Base-by-base conservation (phyloP, 306 rosid species). In the Ziziphus jujuba region DNA sequence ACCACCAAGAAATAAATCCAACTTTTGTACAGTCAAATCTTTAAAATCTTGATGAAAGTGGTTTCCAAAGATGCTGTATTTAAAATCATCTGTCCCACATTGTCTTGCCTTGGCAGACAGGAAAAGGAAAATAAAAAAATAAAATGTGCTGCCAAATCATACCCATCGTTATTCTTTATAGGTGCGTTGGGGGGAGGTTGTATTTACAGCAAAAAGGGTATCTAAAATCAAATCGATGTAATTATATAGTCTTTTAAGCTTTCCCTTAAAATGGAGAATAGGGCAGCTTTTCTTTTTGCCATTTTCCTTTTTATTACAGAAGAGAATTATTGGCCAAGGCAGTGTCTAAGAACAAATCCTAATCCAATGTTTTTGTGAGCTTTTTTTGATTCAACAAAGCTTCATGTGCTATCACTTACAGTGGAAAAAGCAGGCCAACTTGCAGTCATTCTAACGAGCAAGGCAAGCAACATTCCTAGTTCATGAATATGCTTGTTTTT, bases 71-170 rank as follows among this genome's bases (percentile, higher is more conserved):
- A 63, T 12, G 40, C 36, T 25, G 38, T 7, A 4, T 24, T 16
- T 49, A 6, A 49, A 6, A 38, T 17, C 5, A 35, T 60, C 68
- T 35, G 59, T 21, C 68, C 67, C 59, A 52, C 58, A 55, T 65
- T 60, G 44, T 57, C 45, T 51, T 77, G 52, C 25, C 72, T 66
- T 68, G 54, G 64, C 9, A 56, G 61, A 62, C 66, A 56, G 51
- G 33, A 59, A 25, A 75, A 48, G 38, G 61, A 16, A 22, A 59
- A 23, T 61, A 68, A 68, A 72, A 50, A 28, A 28, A 28, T 28
- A n/a, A n/a, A n/a, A 1, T 14, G 10, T 28, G 45, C 45, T 40
- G 45, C 19, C 69, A 61, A 72, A 54, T 63, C 58, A 23, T 28
- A 21, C 23, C 67, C 72, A 52, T 63, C 24, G 36, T 25, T 67